Base-by-base conservation (phyloP, 345 rosid species). In the Acer negundo region DNA sequence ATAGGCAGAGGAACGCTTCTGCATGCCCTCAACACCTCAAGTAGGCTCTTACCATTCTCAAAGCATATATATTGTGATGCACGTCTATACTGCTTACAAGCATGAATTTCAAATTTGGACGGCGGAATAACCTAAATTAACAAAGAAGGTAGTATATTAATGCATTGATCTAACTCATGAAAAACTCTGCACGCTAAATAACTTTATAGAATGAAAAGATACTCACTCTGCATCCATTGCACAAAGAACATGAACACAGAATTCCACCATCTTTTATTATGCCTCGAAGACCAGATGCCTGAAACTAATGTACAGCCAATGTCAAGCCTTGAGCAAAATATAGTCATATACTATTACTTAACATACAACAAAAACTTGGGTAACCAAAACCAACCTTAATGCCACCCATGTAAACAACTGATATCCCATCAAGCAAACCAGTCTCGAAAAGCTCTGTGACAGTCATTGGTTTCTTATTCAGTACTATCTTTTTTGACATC, bases 41-140 rank as follows among this genome's bases (percentile, higher is more conserved):
- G 97, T 84, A 96, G 89, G 89, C 99, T 96, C 89, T 91, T 96
- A 76, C 99, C 99, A 84, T 96, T 96, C 86, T 93, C 98, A 78
- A 96, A 89, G 83, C 99, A 96, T 77, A 91, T 96, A 83, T 96
- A 96, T 69, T 96, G 99, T 49, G 94, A 86, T 23, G 98, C 99
- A 44, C 98, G 94, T 82, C 93, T 89, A 82, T 93, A 96, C 77
- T 90, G 95, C 68, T 90, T 93, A 78, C 91, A 89, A 40, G 99
- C 99, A 89, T 95, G 99, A 82, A 95, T 93, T 93, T 95, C 99
- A 77, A 95, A 96, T 82, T 91, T 93, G 65, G 99, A 96, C 69
- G 98, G 97, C 20, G 99, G 93, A 83, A 96, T 80, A 71, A 96
- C 97, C 98, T 96, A 84, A 66, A 81, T 82, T 78, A 77, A 73